Evolutionary conservation across 2,329 filamentous ascomycete species (phyloP).

Genomic region (Aspergillus neoniger): DNA sequence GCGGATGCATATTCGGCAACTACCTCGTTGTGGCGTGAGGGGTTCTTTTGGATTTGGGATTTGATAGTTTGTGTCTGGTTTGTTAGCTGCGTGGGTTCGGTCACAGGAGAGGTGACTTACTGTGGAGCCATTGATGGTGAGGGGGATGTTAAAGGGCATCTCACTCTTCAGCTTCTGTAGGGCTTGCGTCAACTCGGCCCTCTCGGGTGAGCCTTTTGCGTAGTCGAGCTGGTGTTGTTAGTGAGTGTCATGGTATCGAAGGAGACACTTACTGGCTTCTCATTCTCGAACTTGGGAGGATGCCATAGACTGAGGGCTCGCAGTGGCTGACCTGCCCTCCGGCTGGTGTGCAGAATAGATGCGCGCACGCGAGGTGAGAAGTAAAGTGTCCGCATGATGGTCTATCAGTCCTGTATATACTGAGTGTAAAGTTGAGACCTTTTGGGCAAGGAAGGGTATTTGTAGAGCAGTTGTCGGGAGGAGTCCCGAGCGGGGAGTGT

Average conservation of each 20-base stretch:
- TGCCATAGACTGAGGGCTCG: slow-evolving; percentile 13
- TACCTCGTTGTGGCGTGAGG: slow-evolving; percentile 44
- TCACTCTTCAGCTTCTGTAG: slow-evolving; percentile 33
- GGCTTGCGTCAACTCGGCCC: slow-evolving; percentile 34
- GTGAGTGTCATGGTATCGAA: not conserved
- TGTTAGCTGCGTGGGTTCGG: not conserved
- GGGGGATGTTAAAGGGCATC: slow-evolving; percentile 34
- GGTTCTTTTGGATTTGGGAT: slow-evolving; percentile 47
- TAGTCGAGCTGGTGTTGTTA: slow-evolving; percentile 23
- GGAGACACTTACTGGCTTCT: slow-evolving; percentile 22
- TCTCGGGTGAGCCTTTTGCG: slow-evolving; percentile 34
- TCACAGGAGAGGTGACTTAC: not conserved
- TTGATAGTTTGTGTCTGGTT: slow-evolving; percentile 21
- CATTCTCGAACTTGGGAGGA: slow-evolving; percentile 30
- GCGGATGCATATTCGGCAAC: slow-evolving; percentile 50
- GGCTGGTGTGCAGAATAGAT: not conserved
- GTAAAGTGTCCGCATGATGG: slow-evolving; percentile 2
- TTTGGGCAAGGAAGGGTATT: not conserved
- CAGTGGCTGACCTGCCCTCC: not conserved
- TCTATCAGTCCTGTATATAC: not conserved
- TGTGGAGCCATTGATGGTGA: slow-evolving; percentile 27
- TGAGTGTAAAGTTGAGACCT: not conserved
- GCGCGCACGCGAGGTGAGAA: not conserved
- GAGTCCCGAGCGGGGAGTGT: not conserved
- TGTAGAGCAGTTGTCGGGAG: not conserved